phyloP scores from a whole-genome alignment of 2,329 filamentous ascomycete genomes.

The Nemania abortiva region DNA sequence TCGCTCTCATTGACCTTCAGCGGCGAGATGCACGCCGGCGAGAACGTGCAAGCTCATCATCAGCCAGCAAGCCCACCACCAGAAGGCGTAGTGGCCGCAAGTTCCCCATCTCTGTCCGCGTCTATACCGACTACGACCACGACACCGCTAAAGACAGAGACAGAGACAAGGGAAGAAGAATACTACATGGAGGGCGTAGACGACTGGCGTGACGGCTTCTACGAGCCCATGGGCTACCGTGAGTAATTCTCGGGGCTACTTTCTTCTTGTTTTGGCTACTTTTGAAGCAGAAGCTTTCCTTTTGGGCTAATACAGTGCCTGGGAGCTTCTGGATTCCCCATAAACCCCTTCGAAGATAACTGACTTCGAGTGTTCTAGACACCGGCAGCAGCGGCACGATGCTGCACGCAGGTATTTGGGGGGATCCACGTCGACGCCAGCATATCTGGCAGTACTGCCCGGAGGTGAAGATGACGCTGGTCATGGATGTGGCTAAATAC shows the following conservation, averaged over 20 bases:
- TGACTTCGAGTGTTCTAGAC: no score
- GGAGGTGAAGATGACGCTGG: conserved; percentile 68
- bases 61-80: not conserved
- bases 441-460: conserved; percentile 70
- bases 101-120: not conserved
- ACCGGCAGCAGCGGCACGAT: conserved; percentile 62
- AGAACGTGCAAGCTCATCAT: conserved; percentile 45
- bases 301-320: no score
- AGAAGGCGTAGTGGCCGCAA: no score
- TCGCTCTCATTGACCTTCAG: conserved; percentile 62
- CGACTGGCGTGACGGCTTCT: conserved; percentile 64
- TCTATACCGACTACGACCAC: not conserved
- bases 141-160: conserved; percentile 42
- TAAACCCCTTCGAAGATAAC: no score
- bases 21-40: conserved; percentile 61
- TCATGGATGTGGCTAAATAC: conserved; percentile 65
- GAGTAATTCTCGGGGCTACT: no score
- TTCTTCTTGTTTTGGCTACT: no score
- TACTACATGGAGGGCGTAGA: conserved; percentile 59
- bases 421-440: conserved; percentile 58
- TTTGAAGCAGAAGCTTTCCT: no score
- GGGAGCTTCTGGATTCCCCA: no score
- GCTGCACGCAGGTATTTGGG: conserved; percentile 63
- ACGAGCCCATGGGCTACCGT: conserved; percentile 71
- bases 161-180: no score